Evolutionary conservation across 2,329 filamentous ascomycete species (phyloP), one percentile per base, ranked within the genome.

Genomic region (Cryphonectria radicalis): DNA sequence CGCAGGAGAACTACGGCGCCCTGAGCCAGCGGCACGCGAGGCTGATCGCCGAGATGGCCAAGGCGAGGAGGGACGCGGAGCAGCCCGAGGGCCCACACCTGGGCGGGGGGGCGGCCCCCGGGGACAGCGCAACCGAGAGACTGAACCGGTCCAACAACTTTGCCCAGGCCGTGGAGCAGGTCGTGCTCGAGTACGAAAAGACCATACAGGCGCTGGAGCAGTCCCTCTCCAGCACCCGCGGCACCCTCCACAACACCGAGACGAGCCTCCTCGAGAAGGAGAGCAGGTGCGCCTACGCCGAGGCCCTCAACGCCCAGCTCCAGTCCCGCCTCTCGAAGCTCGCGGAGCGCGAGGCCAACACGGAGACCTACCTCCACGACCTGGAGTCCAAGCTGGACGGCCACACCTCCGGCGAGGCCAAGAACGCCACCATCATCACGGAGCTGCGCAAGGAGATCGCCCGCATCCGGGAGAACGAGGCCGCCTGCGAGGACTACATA

Each of bases 171-270:
- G 95, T 99, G 28, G 96, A 99, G 78, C 93, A 97, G 78, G 94
- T 99, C 32, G 94, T 99, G 3, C 84, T 98, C 65, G 96, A 99
- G 81, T 99, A 99, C 79, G 97, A 99, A 80, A 98, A 97, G 86
- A 99, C 97, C 0, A 99, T 99, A 66, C 95, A 98, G 80, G 92
- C 90, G 68, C 87, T 99, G 22, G 96, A 99, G 81, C 91, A 94
- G 66, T 98, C 95, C 1, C 88, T 99, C 19, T 95, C 95, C 0
- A 96, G 90, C 77, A 98, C 96, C 1, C 89, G 96, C 70, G 87
- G 92, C 46, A 94, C 93, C 0, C 85, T 99, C 40, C 92, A 96
- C 14, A 91, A 85, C 74, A 95, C 93, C 0, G 97, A 99, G 80
- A 96, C 94, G 69, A 92, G 85, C 70, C 85, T 99, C 35, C 86